These are phyloP conservation scores for Fomes fomentarius DNA, from an alignment of 1,284 basidiomycete species.

Conservation along the genomic window DNA sequence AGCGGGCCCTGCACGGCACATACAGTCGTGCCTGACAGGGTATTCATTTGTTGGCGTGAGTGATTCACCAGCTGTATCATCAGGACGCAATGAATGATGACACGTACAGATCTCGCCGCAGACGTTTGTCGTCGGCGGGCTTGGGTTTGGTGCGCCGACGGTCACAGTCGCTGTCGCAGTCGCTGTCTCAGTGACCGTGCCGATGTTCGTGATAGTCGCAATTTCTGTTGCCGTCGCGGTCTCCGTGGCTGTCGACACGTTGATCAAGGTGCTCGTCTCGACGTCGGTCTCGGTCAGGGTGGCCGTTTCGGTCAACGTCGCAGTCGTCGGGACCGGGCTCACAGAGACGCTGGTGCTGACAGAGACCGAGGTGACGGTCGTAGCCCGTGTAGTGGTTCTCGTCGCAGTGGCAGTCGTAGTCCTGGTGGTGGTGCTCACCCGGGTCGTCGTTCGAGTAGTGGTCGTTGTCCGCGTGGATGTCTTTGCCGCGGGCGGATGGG, in stretches of 20 bases:
- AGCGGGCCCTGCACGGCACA: constrained; percentile 26
- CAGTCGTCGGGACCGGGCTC: no score
- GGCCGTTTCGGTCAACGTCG: constrained; percentile 8
- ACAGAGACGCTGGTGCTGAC: neutral
- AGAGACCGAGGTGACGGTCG: neutral
- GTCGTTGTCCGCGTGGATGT: neutral
- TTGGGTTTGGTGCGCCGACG: constrained; percentile 3
- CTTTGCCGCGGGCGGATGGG: neutral
- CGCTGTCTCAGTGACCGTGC: constrained; percentile 3
- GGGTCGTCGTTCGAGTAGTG: constrained; percentile 5
- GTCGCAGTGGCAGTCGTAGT: constrained; percentile 12
- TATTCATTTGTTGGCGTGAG: neutral
- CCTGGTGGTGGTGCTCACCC: constrained; percentile 5
- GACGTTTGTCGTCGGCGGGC: constrained; percentile 19
- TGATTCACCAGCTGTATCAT: no score
- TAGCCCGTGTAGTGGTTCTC: constrained; percentile 5
- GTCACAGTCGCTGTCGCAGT: constrained; percentile 9
- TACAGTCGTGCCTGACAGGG: constrained; percentile 19
- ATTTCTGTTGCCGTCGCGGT: constrained; percentile 15
- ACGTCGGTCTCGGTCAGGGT: constrained; percentile 4
- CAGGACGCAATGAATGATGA: no score
- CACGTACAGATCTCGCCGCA: constrained; percentile 28
- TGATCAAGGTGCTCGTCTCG: no score
- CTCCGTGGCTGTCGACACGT: neutral
- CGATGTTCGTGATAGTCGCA: constrained; percentile 1